A percentile compares a stretch with the other conserved stretches of the same genome.
phyloP scores from a whole-genome alignment of 1,284 basidiomycete genomes.

The Cryptococcus sp. region DNA sequence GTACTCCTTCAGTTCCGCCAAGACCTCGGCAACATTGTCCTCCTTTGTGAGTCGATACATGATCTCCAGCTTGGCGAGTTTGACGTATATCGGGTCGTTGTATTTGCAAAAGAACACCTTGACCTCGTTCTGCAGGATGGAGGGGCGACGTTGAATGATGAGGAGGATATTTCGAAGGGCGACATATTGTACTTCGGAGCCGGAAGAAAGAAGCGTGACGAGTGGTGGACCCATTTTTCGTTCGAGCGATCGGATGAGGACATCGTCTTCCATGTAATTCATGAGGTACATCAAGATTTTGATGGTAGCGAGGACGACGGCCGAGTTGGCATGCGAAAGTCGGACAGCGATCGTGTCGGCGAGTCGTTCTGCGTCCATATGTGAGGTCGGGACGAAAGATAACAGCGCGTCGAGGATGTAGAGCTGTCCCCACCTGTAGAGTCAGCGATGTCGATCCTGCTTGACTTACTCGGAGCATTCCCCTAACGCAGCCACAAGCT shows the following conservation, averaged over 20 bases:
- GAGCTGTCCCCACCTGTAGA: slow-evolving; percentile 94
- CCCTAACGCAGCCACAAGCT: slow-evolving; percentile 89
- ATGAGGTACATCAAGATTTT: slow-evolving; percentile 94
- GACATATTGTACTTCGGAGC: slow-evolving; percentile 83
- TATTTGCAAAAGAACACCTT: slow-evolving; percentile 99
- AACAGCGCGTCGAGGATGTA: slow-evolving; percentile 94
- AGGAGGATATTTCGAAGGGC: slow-evolving; percentile 94
- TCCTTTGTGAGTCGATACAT: slow-evolving; percentile 93
- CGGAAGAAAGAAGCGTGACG: slow-evolving; percentile 59
- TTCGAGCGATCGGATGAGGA: slow-evolving; percentile 80
- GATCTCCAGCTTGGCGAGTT: slow-evolving; percentile 96
- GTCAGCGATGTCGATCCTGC: slow-evolving; percentile 8
- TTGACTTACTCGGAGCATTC: slow-evolving; percentile 89
- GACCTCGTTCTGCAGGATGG: slow-evolving; percentile 90
- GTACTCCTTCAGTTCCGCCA: slow-evolving; percentile 97
- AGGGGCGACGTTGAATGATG: slow-evolving; percentile 84
- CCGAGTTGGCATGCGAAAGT: slow-evolving; percentile 90
- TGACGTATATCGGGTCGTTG: slow-evolving; percentile 97
- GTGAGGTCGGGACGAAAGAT: slow-evolving; percentile 82
- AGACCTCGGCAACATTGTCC: slow-evolving; percentile 85
- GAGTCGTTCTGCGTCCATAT: slow-evolving; percentile 85
- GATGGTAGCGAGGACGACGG: slow-evolving; percentile 89
- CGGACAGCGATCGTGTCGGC: slow-evolving; percentile 89
- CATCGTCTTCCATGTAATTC: slow-evolving; percentile 96
- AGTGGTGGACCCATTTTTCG: slow-evolving; percentile 95